Evolutionary conservation across 345 rosid genomes (phyloP).

Genomic region (Pugionium cornutum): DNA sequence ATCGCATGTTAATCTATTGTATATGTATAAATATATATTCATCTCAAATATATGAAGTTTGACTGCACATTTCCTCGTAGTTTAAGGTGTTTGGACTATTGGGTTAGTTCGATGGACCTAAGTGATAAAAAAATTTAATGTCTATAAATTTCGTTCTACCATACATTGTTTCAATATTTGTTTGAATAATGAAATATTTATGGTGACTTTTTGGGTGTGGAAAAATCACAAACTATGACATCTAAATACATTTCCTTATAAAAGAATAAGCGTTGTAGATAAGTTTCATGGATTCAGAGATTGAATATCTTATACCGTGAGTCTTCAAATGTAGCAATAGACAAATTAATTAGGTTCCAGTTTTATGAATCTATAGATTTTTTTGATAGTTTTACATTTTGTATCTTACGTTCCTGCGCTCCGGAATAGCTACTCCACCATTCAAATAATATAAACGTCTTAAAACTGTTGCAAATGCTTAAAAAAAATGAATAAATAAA

Average conservation of each 20-base stretch:
- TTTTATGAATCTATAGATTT: not conserved
- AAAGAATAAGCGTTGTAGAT: constrained; percentile 4
- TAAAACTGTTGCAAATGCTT: constrained; percentile 4
- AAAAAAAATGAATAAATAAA: no score
- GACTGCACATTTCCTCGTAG: no score
- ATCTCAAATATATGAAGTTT: no score
- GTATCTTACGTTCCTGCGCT: not conserved
- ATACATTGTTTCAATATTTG: no score
- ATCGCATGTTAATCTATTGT: no score
- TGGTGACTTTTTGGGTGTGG: not conserved
- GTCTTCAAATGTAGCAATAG: constrained; percentile 3
- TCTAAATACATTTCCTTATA: constrained; percentile 1
- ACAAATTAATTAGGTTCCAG: not conserved
- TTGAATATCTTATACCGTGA: constrained; percentile 1
- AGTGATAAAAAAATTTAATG: no score
- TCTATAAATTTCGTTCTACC: no score
- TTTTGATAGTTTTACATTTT: not conserved
- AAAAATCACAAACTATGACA: not conserved
- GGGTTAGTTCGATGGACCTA: no score
- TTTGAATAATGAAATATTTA: not conserved
- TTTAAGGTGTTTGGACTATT: no score
- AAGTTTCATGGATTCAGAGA: constrained; percentile 3
- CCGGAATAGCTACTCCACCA: not conserved
- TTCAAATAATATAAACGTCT: constrained; percentile 7
- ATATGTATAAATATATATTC: no score